Evolutionary conservation across 495 filamentous ascomycete species (phyloP), one percentile per base, ranked within the genome.

Genomic region (Penicillium bialowiezense): DNA sequence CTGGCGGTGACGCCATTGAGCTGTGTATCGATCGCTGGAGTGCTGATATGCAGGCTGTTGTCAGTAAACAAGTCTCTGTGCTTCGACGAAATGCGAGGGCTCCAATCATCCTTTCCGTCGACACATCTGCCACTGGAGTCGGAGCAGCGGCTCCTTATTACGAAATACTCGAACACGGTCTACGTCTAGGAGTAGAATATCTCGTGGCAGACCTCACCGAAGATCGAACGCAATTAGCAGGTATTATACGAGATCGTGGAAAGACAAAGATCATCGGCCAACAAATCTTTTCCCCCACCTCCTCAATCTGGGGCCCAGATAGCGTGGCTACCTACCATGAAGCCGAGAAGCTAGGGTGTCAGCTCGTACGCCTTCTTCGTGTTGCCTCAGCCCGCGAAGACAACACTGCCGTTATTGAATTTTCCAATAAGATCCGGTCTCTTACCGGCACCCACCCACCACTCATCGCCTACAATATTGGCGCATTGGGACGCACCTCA

Each of bases 251-350:
- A 10, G 72, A 63, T 51, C 78, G 80, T 46, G 88, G 89, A 2
- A 74, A 74, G 20, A 88, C 86, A 2, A 89, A 87, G 51, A 78
- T 90, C n/a, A 87, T 91, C 44, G 89, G 84, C 6, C 81, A 87
- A 52, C 78, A 74, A 50, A 63, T 78, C 54, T 69, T 81, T 48
- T 70, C 79, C 33, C 60, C 80, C 19, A 70, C 72, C 0, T 73
- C 73, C 2, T 65, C 69, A 1, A 69, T 69, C 2, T 93, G 89
- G 89, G 73, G 88, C 41, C 70, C 82, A 5, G 60, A 64, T 3
- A 81, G 83, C 42, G 47, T 84, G 17, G 66, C 73, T 13, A 71
- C 77, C 37, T 87, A 86, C 51, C 53, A 68, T 9, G 72, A 69
- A 31, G 87, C 85, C 0, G 76, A 78, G 45, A 65, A 61, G 9